Percentiles rank a stretch among this genome's conserved stretches.
phyloP scores from a whole-genome alignment of 2,329 filamentous ascomycete species.

The Ceratocystiopsis brevicomis region DNA sequence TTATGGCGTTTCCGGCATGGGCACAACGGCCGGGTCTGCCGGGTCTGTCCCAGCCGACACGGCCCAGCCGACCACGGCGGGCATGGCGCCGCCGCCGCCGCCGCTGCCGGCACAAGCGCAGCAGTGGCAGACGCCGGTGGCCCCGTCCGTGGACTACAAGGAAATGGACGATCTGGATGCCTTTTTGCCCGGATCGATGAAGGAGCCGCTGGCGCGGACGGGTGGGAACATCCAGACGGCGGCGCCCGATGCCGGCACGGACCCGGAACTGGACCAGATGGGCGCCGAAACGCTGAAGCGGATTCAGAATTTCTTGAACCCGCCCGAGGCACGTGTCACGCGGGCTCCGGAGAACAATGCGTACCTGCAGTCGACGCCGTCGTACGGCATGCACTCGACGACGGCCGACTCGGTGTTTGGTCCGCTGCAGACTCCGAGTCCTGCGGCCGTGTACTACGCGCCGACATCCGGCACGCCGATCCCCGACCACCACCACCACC shows the following conservation, averaged over 20 bases:
- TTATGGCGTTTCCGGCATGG: no score
- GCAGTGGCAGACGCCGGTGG: neutral
- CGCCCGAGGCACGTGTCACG: slow-evolving; percentile 20
- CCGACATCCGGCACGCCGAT: no score
- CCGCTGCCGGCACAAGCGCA: neutral
- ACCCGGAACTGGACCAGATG: slow-evolving; percentile 7
- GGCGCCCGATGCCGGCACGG: neutral
- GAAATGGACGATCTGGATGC: slow-evolving; percentile 6
- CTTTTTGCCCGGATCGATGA: slow-evolving; percentile 3
- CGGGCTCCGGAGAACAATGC: no score
- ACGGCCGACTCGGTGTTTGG: slow-evolving; percentile 33
- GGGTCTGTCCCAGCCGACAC: neutral
- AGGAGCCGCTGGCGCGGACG: neutral
- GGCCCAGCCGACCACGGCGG: no score
- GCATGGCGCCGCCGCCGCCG: neutral
- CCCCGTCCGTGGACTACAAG: slow-evolving; percentile 3
- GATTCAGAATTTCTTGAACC: slow-evolving; percentile 29
- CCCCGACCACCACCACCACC: no score
- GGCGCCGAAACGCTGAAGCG: slow-evolving; percentile 27
- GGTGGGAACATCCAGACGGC: neutral
- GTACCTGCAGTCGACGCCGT: slow-evolving; percentile 14
- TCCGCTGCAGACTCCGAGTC: slow-evolving; percentile 17
- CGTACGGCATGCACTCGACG: slow-evolving; percentile 35
- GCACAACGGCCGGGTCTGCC: neutral
- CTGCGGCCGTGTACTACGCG: no score